phyloP scores from a whole-genome alignment of 805 yeast species.

The Zygoascus flipseniorum region DNA sequence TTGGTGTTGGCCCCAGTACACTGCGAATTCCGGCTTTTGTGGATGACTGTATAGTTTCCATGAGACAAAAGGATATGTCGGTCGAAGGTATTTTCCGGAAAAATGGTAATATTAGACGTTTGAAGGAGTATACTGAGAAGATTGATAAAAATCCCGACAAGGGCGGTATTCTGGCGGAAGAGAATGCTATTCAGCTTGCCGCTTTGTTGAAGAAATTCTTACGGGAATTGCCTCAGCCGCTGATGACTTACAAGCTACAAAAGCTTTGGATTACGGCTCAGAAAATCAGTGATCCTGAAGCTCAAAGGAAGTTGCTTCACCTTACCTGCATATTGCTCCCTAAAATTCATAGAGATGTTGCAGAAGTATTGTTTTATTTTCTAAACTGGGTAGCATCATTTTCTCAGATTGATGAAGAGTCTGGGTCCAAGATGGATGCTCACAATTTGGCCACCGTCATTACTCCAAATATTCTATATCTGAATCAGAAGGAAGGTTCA shows the following conservation, averaged over 20 bases:
- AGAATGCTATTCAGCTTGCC: slow-evolving; percentile 85
- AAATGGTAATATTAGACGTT: slow-evolving; percentile 84
- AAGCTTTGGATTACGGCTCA: slow-evolving; percentile 60
- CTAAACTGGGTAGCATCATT: slow-evolving; percentile 94
- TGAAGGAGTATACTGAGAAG: slow-evolving; percentile 61
- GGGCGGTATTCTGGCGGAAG: slow-evolving; percentile 61
- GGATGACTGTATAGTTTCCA: slow-evolving; percentile 76
- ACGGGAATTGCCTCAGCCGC: slow-evolving; percentile 87
- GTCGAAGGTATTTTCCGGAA: slow-evolving; percentile 92
- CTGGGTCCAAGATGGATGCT: slow-evolving; percentile 91
- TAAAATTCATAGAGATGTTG: slow-evolving; percentile 66
- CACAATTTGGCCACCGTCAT: slow-evolving; percentile 93
- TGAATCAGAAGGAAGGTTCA: slow-evolving; percentile 28
- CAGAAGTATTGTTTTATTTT: slow-evolving; percentile 79
- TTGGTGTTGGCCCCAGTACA: slow-evolving; percentile 75
- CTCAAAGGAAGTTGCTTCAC: slow-evolving; percentile 48
- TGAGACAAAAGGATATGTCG: slow-evolving; percentile 87
- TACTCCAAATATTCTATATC: slow-evolving; percentile 80
- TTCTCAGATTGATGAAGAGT: slow-evolving; percentile 83
- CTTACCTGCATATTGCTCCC: slow-evolving; percentile 74
- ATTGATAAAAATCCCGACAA: slow-evolving; percentile 68
- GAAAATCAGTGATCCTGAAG: slow-evolving; percentile 37
- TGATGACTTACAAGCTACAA: slow-evolving; percentile 67
- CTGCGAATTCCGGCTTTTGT: slow-evolving; percentile 76
- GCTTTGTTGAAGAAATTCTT: slow-evolving; percentile 86